Percentiles rank a stretch among this genome's conserved stretches.
Evolutionary conservation across 2,329 filamentous ascomycete species (phyloP).

Genomic region (Cercospora sp.): DNA sequence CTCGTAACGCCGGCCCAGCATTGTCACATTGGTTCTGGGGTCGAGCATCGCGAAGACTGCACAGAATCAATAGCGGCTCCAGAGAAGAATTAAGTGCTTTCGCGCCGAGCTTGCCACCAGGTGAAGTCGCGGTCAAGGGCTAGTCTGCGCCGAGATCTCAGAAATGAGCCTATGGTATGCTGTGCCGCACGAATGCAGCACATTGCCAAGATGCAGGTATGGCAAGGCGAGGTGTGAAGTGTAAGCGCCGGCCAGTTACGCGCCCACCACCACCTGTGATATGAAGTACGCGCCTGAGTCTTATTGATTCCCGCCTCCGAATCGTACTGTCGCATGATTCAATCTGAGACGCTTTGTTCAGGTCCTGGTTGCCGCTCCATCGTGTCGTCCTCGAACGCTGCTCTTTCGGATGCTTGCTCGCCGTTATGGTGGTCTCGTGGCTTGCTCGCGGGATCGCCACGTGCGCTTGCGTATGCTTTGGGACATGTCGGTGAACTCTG

Average conservation of each 20-base stretch:
- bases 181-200: slow-evolving; percentile 26
- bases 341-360: slow-evolving; percentile 14
- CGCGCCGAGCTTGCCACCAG: slow-evolving; percentile 6
- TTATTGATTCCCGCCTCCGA: slow-evolving; percentile 8
- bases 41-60: slow-evolving; percentile 8
- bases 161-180: slow-evolving; percentile 29
- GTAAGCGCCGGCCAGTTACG: slow-evolving; percentile 31
- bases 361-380: slow-evolving; percentile 3
- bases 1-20: slow-evolving; percentile 11
- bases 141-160: slow-evolving; percentile 8
- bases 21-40: slow-evolving; percentile 8
- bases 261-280: slow-evolving; percentile 21
- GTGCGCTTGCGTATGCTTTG: slow-evolving; percentile 4
- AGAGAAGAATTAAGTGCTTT: slow-evolving; percentile 5
- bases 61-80: slow-evolving; percentile 27
- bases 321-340: slow-evolving; percentile 1
- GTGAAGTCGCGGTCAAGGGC: slow-evolving; percentile 18
- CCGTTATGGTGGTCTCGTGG: not conserved
- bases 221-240: slow-evolving; percentile 1
- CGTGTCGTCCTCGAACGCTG: slow-evolving; percentile 1
- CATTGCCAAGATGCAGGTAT: slow-evolving; percentile 7
- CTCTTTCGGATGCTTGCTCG: slow-evolving; percentile 8
- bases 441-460: slow-evolving; percentile 6
- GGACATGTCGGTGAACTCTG: not conserved
- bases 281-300: not conserved